Percentiles rank a stretch among this genome's conserved stretches.
Evolutionary conservation across 176 grass and related monocot genomes (phyloP).

Genomic region (Triticum monococcum): DNA sequence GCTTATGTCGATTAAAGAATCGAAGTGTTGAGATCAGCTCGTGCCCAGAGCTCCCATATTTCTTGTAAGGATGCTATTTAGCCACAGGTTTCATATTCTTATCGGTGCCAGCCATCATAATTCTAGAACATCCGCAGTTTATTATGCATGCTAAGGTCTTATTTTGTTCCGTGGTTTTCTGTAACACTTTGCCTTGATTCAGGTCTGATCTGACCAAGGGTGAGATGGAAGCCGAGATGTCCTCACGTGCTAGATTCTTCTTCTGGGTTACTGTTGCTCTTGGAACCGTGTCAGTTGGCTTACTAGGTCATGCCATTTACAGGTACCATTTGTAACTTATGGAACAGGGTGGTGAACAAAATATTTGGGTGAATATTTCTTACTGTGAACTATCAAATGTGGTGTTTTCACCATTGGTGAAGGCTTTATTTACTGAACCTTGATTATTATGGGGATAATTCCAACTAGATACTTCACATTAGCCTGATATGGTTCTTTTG

Average conservation of each 20-base stretch:
- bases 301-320: slow-evolving; percentile 70
- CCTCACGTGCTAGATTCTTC: slow-evolving; percentile 38
- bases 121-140: slow-evolving; percentile 16
- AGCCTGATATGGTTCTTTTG: not conserved
- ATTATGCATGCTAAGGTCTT: slow-evolving; percentile 18
- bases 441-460: slow-evolving; percentile 20
- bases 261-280: slow-evolving; percentile 80
- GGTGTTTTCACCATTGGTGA: not conserved
- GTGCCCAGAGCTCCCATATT: slow-evolving; percentile 75
- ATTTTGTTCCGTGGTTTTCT: slow-evolving; percentile 8
- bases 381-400: not conserved
- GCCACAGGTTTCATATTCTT: not conserved
- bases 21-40: slow-evolving; percentile 64
- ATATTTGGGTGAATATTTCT: not conserved
- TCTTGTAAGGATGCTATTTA: slow-evolving; percentile 73
- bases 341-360: not conserved
- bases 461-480: not conserved
- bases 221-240: slow-evolving; percentile 72
- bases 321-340: slow-evolving; percentile 48
- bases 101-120: not conserved
- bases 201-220: slow-evolving; percentile 90
- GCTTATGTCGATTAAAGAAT: slow-evolving; percentile 46
- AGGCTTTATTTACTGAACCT: not conserved
- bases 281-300: slow-evolving; percentile 70
- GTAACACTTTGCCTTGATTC: slow-evolving; percentile 30